Evolutionary conservation across 352 stramenopile genomes (phyloP).

Genomic region (Globisporangium cylindrosporum): DNA sequence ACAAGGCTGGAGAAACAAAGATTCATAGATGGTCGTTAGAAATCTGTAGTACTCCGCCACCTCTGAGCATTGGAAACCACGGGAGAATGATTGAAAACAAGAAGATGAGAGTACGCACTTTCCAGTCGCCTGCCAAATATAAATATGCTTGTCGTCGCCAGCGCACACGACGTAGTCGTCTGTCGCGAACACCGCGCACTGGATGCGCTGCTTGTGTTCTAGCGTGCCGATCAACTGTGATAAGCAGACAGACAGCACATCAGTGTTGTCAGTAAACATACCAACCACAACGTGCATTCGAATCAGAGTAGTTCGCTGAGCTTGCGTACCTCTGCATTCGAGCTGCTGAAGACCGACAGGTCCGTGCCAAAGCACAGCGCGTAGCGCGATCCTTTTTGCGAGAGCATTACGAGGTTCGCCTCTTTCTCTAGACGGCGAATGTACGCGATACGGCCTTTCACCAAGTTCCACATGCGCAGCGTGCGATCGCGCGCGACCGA

Average conservation of each 20-base stretch:
- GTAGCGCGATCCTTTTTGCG: slow-evolving; percentile 69
- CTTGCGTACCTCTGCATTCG: slow-evolving; percentile 55
- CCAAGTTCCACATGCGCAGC: slow-evolving; percentile 89
- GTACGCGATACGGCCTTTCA: slow-evolving; percentile 87
- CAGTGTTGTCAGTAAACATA: not conserved
- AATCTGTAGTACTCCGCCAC: too few relatives aligned
- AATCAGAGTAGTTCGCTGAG: not conserved
- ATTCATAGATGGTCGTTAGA: too few relatives aligned
- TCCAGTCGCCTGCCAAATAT: slow-evolving; percentile 74
- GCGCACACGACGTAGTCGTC: slow-evolving; percentile 76
- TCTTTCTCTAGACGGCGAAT: slow-evolving; percentile 85
- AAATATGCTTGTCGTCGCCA: slow-evolving; percentile 80
- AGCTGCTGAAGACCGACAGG: slow-evolving; percentile 75
- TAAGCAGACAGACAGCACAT: not conserved
- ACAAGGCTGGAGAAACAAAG: slow-evolving; percentile 37
- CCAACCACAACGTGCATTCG: not conserved
- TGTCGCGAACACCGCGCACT: slow-evolving; percentile 69
- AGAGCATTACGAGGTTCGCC: slow-evolving; percentile 72
- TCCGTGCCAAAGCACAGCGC: slow-evolving; percentile 67
- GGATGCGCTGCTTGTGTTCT: slow-evolving; percentile 71
- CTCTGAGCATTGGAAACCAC: too few relatives aligned
- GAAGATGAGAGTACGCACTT: slow-evolving; percentile 35
- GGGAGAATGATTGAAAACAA: too few relatives aligned
- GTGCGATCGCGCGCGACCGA: slow-evolving; percentile 81
- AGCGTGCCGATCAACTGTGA: slow-evolving; percentile 57